These are phyloP conservation scores for Pseudocercospora vitis DNA, from an alignment of 2,329 filamentous ascomycete species.

Conservation along the genomic window DNA sequence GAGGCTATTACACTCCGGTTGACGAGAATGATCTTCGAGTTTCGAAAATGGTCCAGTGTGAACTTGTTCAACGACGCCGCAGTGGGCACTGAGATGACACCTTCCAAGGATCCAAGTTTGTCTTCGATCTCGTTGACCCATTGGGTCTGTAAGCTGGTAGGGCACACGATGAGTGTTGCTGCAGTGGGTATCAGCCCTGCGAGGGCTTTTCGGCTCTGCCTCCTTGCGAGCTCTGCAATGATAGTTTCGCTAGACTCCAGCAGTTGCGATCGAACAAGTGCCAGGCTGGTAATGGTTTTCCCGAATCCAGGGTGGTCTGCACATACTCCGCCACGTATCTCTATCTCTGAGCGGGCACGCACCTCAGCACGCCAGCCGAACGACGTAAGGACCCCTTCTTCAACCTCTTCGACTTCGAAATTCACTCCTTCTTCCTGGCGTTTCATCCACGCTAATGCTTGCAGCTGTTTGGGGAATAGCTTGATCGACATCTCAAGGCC, in stretches of 20 bases:
- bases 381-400: conserved; percentile 53
- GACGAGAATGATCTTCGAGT: conserved; percentile 57
- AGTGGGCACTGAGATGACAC: conserved; percentile 47
- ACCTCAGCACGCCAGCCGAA: conserved; percentile 58
- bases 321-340: conserved; percentile 59
- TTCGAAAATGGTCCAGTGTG: conserved; percentile 47
- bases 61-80: conserved; percentile 43
- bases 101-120: conserved; percentile 41
- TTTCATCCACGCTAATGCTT: conserved; percentile 61
- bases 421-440: conserved; percentile 49
- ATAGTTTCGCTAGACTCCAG: conserved; percentile 17
- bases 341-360: conserved; percentile 43
- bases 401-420: conserved; percentile 57
- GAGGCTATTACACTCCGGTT: conserved; percentile 53
- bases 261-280: conserved; percentile 53
- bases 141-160: conserved; percentile 56
- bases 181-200: conserved; percentile 46
- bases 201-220: neutral
- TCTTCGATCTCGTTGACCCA: conserved; percentile 58
- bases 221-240: conserved; percentile 9
- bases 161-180: conserved; percentile 62
- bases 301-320: conserved; percentile 67
- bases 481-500: conserved; percentile 35
- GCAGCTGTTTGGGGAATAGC: conserved; percentile 55
- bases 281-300: conserved; percentile 63